Base-by-base conservation (phyloP, 208 protist species). In the Herpetomonas muscarum region DNA sequence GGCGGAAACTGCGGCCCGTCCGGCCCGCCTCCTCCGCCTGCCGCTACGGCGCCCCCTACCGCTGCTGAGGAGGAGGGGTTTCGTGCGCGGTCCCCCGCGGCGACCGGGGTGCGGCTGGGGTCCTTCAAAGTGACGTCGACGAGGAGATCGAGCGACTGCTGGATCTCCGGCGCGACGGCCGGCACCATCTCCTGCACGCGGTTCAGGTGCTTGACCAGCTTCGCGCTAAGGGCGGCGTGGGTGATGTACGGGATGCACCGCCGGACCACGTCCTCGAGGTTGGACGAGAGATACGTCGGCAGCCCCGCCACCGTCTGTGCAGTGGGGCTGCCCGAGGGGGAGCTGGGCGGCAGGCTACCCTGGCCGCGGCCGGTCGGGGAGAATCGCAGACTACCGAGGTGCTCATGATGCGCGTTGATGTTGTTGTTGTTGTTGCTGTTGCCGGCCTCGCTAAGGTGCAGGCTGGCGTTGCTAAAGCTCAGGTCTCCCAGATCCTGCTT, bases 101-200 rank as follows among this genome's bases (percentile, higher is more conserved):
- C 32, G 55, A 60, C 26, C 36, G 32, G 52, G 26, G 36, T 42
- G 61, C 45, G 31, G 32, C 37, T 26, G 22, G 57, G 68, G 47
- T 87, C 77, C 48, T 76, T 81, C 39, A 94, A 70, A 31, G 76
- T 86, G 37, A 41, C 65, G 50, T 94, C 81, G 2, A 95, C 88
- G 30, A 95, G 67, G 41, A 54, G 61, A 55, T 95, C 76, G 9
- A 95, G 74, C 12, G 75, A 70, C 9, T 41, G 45, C 70, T 90
- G 76, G 15, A 93, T 54, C 26, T 87, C 78, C 10, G 59, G 37
- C 22, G 57, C 61, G 22, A 93, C 42, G 32, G 70, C 55, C 28
- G 83, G 83, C 3, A 83, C 61, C 13, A 66, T 49, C 45, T 71
- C 41, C 61, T 89, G 72, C 15, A 95, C 77, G 13, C 67, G 57